Percentiles rank a stretch among this genome's conserved stretches.
Conservation (phyloP, 2,329 filamentous ascomycete genomes). For the Fulvia fulva region DNA sequence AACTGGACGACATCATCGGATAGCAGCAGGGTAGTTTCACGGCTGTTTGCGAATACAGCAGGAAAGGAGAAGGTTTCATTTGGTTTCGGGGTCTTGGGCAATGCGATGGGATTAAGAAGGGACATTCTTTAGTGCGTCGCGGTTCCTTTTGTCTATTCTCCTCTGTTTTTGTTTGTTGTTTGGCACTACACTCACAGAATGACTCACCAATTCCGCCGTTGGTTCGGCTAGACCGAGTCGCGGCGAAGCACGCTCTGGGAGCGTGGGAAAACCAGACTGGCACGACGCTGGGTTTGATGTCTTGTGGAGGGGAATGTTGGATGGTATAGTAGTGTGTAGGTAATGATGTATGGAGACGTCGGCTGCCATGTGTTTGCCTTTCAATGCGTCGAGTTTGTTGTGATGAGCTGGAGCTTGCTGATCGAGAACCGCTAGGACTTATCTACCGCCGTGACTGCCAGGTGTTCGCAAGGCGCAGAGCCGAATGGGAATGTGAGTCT, state of each 20-base stretch:
- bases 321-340: conserved; percentile 5
- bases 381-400: too few species aligned
- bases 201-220: conserved; percentile 4
- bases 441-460: too few species aligned
- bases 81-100: background rate
- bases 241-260: conserved; percentile 5
- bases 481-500: too few species aligned
- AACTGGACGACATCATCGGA: conserved; percentile 1
- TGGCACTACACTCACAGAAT: conserved; percentile 8
- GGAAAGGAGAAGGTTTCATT: background rate
- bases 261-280: conserved; percentile 7
- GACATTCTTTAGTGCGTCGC: background rate
- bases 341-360: conserved; percentile 8
- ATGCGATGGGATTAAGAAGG: conserved; percentile 3
- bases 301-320: conserved; percentile 5
- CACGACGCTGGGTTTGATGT: conserved; percentile 6
- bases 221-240: background rate
- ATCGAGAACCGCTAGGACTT: too few species aligned
- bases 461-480: too few species aligned
- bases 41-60: background rate
- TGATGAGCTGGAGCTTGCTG: too few species aligned
- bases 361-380: too few species aligned
- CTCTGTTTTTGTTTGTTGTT: background rate
- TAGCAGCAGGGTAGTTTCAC: conserved; percentile 1
- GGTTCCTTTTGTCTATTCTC: background rate